A percentile compares a stretch with the other conserved stretches of the same genome.
phyloP scores from a whole-genome alignment of 208 protist species.

The Borovskyia barvae region DNA sequence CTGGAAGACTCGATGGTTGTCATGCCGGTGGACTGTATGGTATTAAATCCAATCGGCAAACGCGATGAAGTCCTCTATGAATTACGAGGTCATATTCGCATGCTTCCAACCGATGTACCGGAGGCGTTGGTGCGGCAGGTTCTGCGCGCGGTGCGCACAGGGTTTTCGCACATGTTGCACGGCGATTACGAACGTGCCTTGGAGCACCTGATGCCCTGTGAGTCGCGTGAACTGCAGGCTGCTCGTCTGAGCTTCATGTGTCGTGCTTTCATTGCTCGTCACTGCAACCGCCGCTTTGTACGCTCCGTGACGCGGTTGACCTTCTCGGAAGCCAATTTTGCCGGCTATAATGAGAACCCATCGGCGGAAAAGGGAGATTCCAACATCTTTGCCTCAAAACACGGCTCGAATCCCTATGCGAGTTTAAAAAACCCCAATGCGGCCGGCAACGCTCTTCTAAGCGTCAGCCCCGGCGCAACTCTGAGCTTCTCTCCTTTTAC shows the following conservation, averaged over 20 bases:
- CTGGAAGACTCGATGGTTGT: slow-evolving; percentile 45
- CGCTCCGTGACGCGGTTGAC: slow-evolving; percentile 34
- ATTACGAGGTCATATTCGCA: slow-evolving; percentile 33
- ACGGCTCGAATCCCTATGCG: neutral
- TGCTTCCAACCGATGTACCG: slow-evolving; percentile 7
- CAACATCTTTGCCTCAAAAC: neutral
- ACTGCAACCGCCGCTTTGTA: slow-evolving; percentile 39
- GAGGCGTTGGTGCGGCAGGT: slow-evolving; percentile 19
- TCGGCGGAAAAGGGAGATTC: neutral
- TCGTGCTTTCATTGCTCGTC: slow-evolving; percentile 17
- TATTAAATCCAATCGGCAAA: slow-evolving; percentile 13
- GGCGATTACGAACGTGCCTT: slow-evolving; percentile 45
- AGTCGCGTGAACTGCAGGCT: slow-evolving; percentile 34
- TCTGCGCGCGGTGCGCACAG: slow-evolving; percentile 32
- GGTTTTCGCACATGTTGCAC: slow-evolving; percentile 44
- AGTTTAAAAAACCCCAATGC: neutral
- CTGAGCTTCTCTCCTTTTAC: slow-evolving; percentile 4
- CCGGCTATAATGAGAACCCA: slow-evolving; percentile 7
- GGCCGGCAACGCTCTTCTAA: neutral
- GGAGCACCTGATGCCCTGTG: slow-evolving; percentile 22
- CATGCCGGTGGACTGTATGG: slow-evolving; percentile 52
- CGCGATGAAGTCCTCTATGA: slow-evolving; percentile 42
- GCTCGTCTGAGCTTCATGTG: slow-evolving; percentile 35
- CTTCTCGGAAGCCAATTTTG: slow-evolving; percentile 15
- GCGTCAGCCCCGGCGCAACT: neutral